A percentile compares a stretch with the other conserved stretches of the same genome.
Conservation (phyloP, 257 asterid species). For the Thymus quinquecostatus region DNA sequence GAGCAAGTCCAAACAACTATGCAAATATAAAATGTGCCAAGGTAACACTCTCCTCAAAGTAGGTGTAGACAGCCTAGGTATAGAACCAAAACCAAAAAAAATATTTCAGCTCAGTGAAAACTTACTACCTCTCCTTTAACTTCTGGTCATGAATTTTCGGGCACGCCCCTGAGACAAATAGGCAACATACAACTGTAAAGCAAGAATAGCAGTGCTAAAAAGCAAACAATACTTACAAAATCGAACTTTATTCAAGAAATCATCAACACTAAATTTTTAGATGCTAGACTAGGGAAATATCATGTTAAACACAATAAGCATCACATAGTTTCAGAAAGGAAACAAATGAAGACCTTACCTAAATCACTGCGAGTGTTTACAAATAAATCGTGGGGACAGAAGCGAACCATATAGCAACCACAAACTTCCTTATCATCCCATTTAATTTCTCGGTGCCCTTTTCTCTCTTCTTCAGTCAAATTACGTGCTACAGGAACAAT, state of each 20-base stretch:
- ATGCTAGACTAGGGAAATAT: not conserved
- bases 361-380: conserved; percentile 93
- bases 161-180: conserved; percentile 69
- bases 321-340: conserved; percentile 6
- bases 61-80: not conserved
- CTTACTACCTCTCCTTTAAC: conserved; percentile 87
- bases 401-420: conserved; percentile 87
- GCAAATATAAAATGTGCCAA: not conserved
- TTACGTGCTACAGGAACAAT: conserved; percentile 66
- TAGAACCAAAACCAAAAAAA: not conserved
- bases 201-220: not conserved
- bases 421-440: conserved; percentile 98
- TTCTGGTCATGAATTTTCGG: conserved; percentile 90
- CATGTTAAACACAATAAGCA: not conserved
- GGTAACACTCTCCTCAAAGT: conserved; percentile 3
- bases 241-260: not conserved
- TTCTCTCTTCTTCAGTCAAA: conserved; percentile 92
- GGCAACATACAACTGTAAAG: conserved; percentile 21
- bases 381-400: conserved; percentile 97
- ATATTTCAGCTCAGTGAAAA: conserved; percentile 17
- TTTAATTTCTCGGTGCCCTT: conserved; percentile 78
- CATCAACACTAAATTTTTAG: not conserved
- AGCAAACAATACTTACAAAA: not conserved
- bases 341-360: conserved; percentile 46
- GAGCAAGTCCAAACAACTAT: not conserved